Percentiles rank a stretch among this genome's conserved stretches.
Conservation (phyloP, 257 asterid species). For the Scutellaria baicalensis region DNA sequence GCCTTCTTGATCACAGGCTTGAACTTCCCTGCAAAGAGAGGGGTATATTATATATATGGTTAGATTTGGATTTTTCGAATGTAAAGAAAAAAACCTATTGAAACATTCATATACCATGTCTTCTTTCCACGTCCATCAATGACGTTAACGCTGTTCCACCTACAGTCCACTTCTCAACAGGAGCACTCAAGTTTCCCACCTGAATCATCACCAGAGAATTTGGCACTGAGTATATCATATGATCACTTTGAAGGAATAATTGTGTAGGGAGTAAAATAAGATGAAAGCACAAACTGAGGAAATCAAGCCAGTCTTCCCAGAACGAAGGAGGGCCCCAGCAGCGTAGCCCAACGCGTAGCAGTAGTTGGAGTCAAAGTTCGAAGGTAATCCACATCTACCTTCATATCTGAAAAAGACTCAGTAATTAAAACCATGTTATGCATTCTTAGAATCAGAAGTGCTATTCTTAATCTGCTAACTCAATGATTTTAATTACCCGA, state of each 20-base stretch:
- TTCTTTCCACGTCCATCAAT: slow-evolving; percentile 81
- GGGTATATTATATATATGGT: neutral
- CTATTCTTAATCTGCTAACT: neutral
- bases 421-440: neutral
- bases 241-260: neutral
- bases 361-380: slow-evolving; percentile 63
- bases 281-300: slow-evolving; percentile 42
- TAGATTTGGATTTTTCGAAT: too few relatives aligned
- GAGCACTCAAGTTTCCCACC: slow-evolving; percentile 79
- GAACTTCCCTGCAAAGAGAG: slow-evolving; percentile 50
- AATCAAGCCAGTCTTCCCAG: slow-evolving; percentile 31
- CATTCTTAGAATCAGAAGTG: neutral
- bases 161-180: slow-evolving; percentile 66
- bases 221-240: neutral
- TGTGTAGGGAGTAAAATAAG: neutral
- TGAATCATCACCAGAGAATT: slow-evolving; percentile 7
- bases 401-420: slow-evolving; percentile 35
- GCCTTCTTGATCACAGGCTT: slow-evolving; percentile 93
- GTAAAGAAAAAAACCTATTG: too few relatives aligned
- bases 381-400: slow-evolving; percentile 79
- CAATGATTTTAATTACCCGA: slow-evolving; percentile 38
- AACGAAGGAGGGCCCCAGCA: slow-evolving; percentile 29
- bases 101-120: too few relatives aligned
- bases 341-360: slow-evolving; percentile 60
- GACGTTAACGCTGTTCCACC: slow-evolving; percentile 88